These are phyloP conservation scores for Myxozyma nipponensis DNA, from an alignment of 805 yeast species.

Conservation along the genomic window DNA sequence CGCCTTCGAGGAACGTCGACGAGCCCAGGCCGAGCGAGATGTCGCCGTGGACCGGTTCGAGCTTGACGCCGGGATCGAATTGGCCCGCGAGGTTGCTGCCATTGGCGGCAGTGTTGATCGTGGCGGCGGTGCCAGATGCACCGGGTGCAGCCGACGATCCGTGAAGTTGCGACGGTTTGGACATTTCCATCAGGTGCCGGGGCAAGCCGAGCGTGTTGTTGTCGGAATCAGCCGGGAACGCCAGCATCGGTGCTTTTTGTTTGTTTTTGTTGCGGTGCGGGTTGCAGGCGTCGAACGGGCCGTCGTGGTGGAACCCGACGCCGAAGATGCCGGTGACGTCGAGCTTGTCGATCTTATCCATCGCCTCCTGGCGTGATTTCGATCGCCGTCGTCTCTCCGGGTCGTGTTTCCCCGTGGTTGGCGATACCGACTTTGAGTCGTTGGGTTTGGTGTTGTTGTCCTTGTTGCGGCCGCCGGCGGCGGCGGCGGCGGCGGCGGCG, in stretches of 20 bases:
- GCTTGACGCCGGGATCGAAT: constrained; percentile 67
- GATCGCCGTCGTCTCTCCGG: constrained; percentile 3
- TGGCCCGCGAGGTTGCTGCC: constrained; percentile 1
- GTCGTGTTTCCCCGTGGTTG: not conserved
- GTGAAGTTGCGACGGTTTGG: not conserved
- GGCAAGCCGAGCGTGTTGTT: constrained; percentile 72
- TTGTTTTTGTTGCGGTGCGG: constrained; percentile 84
- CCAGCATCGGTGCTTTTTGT: constrained; percentile 83
- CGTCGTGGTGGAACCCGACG: constrained; percentile 94
- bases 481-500: too few species aligned
- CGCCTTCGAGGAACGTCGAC: constrained; percentile 90
- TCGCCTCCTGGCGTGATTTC: constrained; percentile 41
- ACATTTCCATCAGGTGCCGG: constrained; percentile 5
- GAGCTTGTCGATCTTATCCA: constrained; percentile 90
- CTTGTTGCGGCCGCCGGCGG: not conserved
- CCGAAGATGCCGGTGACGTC: constrained; percentile 96
- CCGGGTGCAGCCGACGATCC: constrained; percentile 3
- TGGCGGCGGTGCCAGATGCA: constrained; percentile 40
- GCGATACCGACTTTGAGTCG: constrained; percentile 4
- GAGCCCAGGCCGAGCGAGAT: constrained; percentile 86
- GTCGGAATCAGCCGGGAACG: constrained; percentile 95
- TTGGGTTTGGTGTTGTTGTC: not conserved
- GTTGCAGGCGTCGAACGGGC: constrained; percentile 97
- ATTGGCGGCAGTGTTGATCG: not conserved
- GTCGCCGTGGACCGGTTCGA: constrained; percentile 77